Evolutionary conservation across 2,329 filamentous ascomycete species (phyloP).

Genomic region (Arthrinium puccinioides): DNA sequence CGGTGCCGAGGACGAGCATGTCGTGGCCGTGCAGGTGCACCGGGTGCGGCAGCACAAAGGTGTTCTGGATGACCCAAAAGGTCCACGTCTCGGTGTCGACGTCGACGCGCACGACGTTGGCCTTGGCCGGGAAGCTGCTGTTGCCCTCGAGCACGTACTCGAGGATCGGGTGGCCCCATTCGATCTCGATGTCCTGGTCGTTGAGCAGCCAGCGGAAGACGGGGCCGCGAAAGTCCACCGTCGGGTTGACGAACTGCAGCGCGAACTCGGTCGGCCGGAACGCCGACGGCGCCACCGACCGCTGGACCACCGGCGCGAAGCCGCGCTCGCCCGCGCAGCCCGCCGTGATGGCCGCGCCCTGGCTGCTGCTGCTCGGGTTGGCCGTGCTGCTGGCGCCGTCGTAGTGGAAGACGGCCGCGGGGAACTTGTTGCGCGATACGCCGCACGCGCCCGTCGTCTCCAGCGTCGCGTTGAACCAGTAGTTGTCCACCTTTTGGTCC

Average conservation of each 20-base stretch:
- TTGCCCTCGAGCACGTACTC: constrained; percentile 17
- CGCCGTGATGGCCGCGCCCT: constrained; percentile 7
- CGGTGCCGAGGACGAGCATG: constrained; percentile 27
- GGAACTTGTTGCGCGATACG: constrained; percentile 27
- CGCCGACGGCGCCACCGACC: constrained; percentile 23
- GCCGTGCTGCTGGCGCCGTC: constrained; percentile 21
- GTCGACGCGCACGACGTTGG: constrained; percentile 19
- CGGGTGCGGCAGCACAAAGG: constrained; percentile 21
- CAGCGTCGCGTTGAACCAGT: constrained; percentile 41
- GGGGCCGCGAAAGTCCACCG: constrained; percentile 14
- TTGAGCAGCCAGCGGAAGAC: constrained; percentile 41
- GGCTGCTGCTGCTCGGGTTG: constrained; percentile 8
- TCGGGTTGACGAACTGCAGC: constrained; percentile 10
- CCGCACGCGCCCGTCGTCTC: constrained; percentile 28
- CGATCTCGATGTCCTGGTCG: constrained; percentile 34
- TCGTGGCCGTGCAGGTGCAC: constrained; percentile 37
- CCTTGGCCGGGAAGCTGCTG: constrained; percentile 17
- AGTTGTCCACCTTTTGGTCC: constrained; percentile 29
- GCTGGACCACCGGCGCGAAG: constrained; percentile 22
- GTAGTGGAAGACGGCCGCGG: constrained; percentile 41
- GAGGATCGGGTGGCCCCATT: constrained; percentile 39
- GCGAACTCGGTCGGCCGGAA: constrained; percentile 1
- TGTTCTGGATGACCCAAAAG: constrained; percentile 23
- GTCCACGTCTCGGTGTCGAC: constrained; percentile 21
- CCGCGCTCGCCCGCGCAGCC: constrained; percentile 29